A percentile compares a stretch with the other conserved stretches of the same genome.
phyloP scores from a whole-genome alignment of 495 filamentous ascomycete genomes.

The Lepraria neglecta region DNA sequence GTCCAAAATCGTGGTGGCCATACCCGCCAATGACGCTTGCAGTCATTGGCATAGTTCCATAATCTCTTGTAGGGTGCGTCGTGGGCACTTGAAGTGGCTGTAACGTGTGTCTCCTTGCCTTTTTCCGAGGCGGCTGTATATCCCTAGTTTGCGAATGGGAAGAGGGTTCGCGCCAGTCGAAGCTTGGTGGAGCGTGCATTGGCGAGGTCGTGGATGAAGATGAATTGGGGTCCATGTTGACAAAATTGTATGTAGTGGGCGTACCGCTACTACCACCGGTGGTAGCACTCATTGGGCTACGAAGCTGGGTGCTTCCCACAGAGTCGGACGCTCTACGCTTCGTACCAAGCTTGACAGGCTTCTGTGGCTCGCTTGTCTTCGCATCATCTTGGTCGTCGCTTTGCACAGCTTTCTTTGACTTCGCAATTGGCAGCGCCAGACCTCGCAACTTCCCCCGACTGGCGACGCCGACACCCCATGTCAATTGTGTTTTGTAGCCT shows the following conservation, averaged over 20 bases:
- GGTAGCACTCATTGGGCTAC: constrained; percentile 24
- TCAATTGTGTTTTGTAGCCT: constrained; percentile 95
- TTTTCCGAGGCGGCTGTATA: constrained; percentile 20
- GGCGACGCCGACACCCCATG: constrained; percentile 95
- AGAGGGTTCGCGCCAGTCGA: constrained; percentile 22
- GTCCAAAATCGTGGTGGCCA: constrained; percentile 40
- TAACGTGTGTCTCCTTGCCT: constrained; percentile 28
- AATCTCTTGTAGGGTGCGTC: constrained; percentile 33
- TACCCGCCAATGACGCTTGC: constrained; percentile 40
- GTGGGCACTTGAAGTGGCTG: constrained; percentile 39
- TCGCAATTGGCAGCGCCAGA: constrained; percentile 75
- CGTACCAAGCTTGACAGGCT: constrained; percentile 22
- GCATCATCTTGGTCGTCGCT: constrained; percentile 39
- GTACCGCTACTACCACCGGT: constrained; percentile 28
- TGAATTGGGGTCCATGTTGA: constrained; percentile 43
- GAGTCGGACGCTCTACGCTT: constrained; percentile 25
- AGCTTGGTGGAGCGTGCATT: constrained; percentile 27
- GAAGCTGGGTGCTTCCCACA: constrained; percentile 13
- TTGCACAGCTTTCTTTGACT: constrained; percentile 42
- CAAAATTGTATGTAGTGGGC: constrained; percentile 41
- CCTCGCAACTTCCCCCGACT: constrained; percentile 93
- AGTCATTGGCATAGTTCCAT: constrained; percentile 36
- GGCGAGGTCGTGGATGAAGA: constrained; percentile 33
- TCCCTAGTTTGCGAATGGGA: constrained; percentile 14
- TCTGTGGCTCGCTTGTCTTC: constrained; percentile 12